Evolutionary conservation across 495 filamentous ascomycete species (phyloP).

Genomic region (Penicillium herquei): DNA sequence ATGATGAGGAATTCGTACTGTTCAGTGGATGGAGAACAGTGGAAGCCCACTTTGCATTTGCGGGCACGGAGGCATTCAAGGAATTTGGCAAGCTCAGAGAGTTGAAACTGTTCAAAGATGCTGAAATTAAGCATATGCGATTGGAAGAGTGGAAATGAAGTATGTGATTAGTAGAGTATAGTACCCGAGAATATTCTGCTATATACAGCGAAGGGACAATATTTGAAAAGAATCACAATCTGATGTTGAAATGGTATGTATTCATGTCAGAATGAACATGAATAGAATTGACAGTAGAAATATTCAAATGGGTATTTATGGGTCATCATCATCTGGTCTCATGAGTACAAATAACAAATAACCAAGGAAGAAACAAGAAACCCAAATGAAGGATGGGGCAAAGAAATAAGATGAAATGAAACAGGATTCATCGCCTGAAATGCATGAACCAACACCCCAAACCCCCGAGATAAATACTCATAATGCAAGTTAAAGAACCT

Average conservation of each 20-base stretch:
- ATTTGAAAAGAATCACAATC: too few relatives aligned
- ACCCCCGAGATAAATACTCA: conserved; percentile 1
- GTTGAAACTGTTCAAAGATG: conserved; percentile 20
- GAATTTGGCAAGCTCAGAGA: conserved; percentile 34
- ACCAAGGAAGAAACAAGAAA: neutral
- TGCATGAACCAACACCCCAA: conserved; percentile 2
- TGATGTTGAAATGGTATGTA: neutral
- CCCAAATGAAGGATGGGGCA: neutral
- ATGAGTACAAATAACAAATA: conserved; percentile 8
- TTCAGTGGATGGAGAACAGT: conserved; percentile 50
- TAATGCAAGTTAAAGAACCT: conserved; percentile 46
- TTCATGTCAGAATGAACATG: neutral
- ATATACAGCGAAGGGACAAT: too few relatives aligned
- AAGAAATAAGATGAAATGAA: neutral
- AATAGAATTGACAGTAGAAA: conserved; percentile 16
- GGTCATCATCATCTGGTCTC: conserved; percentile 23
- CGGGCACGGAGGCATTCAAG: conserved; percentile 30
- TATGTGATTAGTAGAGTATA: conserved; percentile 3
- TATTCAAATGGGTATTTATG: conserved; percentile 29
- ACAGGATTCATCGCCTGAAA: neutral
- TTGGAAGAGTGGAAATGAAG: conserved; percentile 18
- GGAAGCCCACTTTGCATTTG: conserved; percentile 45
- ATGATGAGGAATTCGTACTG: conserved; percentile 50
- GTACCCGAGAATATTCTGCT: neutral
- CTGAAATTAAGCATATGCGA: conserved; percentile 45